phyloP scores from a whole-genome alignment of 257 asterid species.

The Ophiorrhiza pumila region DNA sequence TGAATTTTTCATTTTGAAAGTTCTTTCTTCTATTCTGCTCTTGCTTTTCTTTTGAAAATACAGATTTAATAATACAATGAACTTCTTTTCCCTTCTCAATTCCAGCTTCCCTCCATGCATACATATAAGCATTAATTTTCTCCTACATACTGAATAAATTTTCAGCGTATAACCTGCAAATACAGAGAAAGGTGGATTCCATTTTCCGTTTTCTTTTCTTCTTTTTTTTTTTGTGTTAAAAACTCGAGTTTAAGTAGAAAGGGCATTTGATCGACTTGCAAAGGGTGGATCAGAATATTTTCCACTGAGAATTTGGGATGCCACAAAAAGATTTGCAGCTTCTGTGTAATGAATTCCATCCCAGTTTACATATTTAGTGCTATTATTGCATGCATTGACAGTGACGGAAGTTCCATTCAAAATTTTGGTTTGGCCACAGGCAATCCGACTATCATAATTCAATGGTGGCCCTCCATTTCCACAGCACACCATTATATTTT shows the following conservation, averaged over 20 bases:
- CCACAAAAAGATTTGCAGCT: constrained; percentile 74
- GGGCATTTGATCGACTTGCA: constrained; percentile 77
- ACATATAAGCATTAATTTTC: too few species aligned
- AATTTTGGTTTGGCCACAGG: constrained; percentile 76
- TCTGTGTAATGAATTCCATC: constrained; percentile 93
- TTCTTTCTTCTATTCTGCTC: too few species aligned
- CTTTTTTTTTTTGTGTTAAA: constrained; percentile 22
- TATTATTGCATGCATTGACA: constrained; percentile 69
- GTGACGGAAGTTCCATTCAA: constrained; percentile 66
- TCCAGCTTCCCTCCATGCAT: too few species aligned
- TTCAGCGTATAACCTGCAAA: too few species aligned
- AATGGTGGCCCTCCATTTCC: constrained; percentile 93
- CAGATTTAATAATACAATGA: too few species aligned
- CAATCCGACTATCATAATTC: constrained; percentile 66
- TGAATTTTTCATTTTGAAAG: not conserved
- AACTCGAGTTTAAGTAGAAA: constrained; percentile 67
- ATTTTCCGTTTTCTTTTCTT: too few species aligned
- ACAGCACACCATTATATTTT: constrained; percentile 82
- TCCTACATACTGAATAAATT: too few species aligned
- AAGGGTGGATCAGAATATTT: constrained; percentile 80
- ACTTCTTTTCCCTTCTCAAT: too few species aligned
- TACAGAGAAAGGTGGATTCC: too few species aligned
- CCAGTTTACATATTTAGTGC: constrained; percentile 68
- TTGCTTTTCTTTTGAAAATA: not conserved
- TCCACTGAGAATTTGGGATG: constrained; percentile 72